Evolutionary conservation across 78 protist species (phyloP).

Genomic region (Monosiga brevicollis): DNA sequence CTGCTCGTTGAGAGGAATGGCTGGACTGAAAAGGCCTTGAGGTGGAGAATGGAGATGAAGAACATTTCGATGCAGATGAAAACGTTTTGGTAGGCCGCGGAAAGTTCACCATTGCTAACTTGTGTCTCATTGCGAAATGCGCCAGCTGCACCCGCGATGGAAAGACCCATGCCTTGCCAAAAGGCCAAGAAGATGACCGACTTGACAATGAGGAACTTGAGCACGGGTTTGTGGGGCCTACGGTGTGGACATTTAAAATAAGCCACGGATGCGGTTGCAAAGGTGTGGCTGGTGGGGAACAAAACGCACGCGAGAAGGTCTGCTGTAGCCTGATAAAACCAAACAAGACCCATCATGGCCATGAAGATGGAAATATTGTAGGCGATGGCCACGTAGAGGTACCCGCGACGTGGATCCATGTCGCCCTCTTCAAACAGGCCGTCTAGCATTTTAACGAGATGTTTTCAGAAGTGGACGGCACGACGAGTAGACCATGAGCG

Average conservation of each 20-base stretch:
- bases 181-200: slow-evolving; percentile 11
- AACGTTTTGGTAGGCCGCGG: neutral
- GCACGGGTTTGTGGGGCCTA: neutral
- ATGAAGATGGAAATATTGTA: neutral
- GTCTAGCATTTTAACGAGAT: too few relatives aligned
- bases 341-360: neutral
- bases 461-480: too few relatives aligned
- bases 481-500: too few relatives aligned
- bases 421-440: neutral
- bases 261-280: too few relatives aligned
- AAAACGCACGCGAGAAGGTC: neutral
- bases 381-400: neutral
- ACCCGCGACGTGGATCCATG: neutral
- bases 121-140: neutral
- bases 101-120: neutral
- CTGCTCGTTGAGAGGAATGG: too few relatives aligned
- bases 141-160: neutral
- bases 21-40: neutral
- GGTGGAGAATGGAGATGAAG: neutral
- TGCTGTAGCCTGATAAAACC: neutral
- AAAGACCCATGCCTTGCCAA: neutral
- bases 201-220: slow-evolving; percentile 1
- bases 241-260: too few relatives aligned
- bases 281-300: too few relatives aligned
- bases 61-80: neutral